Conservation (phyloP, 768 basidiomycete genomes). For the Trametes cingulata region DNA sequence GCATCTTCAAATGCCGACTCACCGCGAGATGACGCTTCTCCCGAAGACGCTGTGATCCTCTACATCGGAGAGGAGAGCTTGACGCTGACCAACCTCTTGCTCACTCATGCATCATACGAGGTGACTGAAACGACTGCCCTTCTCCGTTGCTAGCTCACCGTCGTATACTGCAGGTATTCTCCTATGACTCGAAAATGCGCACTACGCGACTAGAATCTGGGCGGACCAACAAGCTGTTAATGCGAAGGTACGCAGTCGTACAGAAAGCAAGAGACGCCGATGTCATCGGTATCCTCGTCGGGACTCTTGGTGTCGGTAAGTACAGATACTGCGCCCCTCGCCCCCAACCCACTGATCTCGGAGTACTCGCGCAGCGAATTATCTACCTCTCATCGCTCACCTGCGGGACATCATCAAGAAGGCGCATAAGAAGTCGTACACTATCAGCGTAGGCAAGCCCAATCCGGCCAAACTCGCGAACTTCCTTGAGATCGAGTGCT, state of each 20-base stretch:
- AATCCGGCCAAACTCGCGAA: constrained; percentile 95
- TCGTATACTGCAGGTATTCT: constrained; percentile 57
- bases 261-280: constrained; percentile 91
- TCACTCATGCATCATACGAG: constrained; percentile 70
- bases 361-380: constrained; percentile 58
- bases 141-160: no score
- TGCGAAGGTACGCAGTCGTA: constrained; percentile 85
- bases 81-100: constrained; percentile 78
- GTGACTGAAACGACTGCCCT: constrained; percentile 40
- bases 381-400: constrained; percentile 81
- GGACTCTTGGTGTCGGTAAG: constrained; percentile 87
- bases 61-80: constrained; percentile 83
- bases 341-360: background rate
- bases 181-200: constrained; percentile 64
- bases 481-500: constrained; percentile 95
- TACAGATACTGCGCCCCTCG: background rate
- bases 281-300: constrained; percentile 93
- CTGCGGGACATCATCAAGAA: constrained; percentile 69
- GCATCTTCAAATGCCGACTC: no score
- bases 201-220: constrained; percentile 57
- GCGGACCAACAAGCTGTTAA: constrained; percentile 78
- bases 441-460: constrained; percentile 91
- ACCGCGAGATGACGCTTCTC: background rate
- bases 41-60: constrained; percentile 41
- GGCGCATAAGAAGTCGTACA: constrained; percentile 88